A percentile compares a stretch with the other conserved stretches of the same genome.
phyloP scores from a whole-genome alignment of 352 stramenopile genomes.

The Phytophthora ohioensis region DNA sequence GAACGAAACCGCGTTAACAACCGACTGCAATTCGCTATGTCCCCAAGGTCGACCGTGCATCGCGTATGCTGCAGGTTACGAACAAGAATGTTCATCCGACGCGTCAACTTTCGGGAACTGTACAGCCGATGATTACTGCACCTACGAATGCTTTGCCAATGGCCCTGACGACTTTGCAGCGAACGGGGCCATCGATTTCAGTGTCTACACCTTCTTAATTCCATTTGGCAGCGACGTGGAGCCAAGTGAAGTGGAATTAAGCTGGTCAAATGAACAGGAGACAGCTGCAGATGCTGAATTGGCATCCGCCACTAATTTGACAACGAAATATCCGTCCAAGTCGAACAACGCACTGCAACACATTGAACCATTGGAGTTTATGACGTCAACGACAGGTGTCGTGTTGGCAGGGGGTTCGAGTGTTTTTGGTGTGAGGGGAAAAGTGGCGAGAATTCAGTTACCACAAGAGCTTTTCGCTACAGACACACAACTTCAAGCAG shows the following conservation, averaged over 20 bases:
- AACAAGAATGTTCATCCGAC: constrained; percentile 20
- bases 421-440: constrained; percentile 53
- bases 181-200: constrained; percentile 64
- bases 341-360: constrained; percentile 48
- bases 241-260: constrained; percentile 18
- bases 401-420: constrained; percentile 62
- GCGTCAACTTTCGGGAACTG: constrained; percentile 49
- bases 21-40: constrained; percentile 53
- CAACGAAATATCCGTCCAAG: constrained; percentile 46
- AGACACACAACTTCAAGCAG: constrained; percentile 45
- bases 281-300: constrained; percentile 5
- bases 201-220: constrained; percentile 66
- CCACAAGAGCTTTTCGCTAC: constrained; percentile 40
- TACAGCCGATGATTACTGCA: constrained; percentile 45
- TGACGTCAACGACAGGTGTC: constrained; percentile 39
- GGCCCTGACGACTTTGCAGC: constrained; percentile 54
- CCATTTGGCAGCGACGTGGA: constrained; percentile 48
- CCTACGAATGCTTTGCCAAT: constrained; percentile 69
- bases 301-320: constrained; percentile 18
- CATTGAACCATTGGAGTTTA: constrained; percentile 50
- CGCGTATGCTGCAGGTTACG: constrained; percentile 43
- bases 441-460: constrained; percentile 50
- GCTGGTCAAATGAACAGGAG: constrained; percentile 29
- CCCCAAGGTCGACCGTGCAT: constrained; percentile 63
- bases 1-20: constrained; percentile 56